phyloP scores from a whole-genome alignment of 257 asterid species.

The Solanum appendiculatum region DNA sequence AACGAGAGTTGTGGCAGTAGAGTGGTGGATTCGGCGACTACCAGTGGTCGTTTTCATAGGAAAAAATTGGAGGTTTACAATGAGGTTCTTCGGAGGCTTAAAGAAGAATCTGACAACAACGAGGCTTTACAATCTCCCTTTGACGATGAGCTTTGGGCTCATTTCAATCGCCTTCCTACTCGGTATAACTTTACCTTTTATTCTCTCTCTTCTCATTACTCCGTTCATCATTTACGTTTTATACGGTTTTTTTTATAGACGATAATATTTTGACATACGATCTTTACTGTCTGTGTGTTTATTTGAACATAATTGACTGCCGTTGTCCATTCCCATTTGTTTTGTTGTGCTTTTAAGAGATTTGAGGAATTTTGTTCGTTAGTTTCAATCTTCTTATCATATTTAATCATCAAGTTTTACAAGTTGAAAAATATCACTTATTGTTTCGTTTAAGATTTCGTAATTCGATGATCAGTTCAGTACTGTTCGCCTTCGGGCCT shows the following conservation, averaged over 20 bases:
- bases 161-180: conserved; percentile 86
- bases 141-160: conserved; percentile 79
- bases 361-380: not conserved
- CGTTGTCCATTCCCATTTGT: not conserved
- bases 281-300: not conserved
- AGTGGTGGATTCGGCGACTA: conserved; percentile 45
- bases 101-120: conserved; percentile 48
- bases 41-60: conserved; percentile 32
- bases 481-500: not conserved
- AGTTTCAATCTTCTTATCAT: not conserved
- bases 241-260: no score
- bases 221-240: not conserved
- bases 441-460: not conserved
- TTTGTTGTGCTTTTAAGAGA: not conserved
- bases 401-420: conserved; percentile 6
- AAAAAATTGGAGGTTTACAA: conserved; percentile 75
- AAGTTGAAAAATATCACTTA: conserved; percentile 5
- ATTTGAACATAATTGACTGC: not conserved
- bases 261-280: not conserved
- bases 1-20: conserved; percentile 81
- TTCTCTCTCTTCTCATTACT: not conserved
- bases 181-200: conserved; percentile 31
- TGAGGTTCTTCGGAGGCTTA: conserved; percentile 89
- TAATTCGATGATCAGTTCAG: not conserved
- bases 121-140: conserved; percentile 70